These are phyloP conservation scores for Trichosporon sp. DNA, from an alignment of 1,284 basidiomycete species.

Conservation along the genomic window DNA sequence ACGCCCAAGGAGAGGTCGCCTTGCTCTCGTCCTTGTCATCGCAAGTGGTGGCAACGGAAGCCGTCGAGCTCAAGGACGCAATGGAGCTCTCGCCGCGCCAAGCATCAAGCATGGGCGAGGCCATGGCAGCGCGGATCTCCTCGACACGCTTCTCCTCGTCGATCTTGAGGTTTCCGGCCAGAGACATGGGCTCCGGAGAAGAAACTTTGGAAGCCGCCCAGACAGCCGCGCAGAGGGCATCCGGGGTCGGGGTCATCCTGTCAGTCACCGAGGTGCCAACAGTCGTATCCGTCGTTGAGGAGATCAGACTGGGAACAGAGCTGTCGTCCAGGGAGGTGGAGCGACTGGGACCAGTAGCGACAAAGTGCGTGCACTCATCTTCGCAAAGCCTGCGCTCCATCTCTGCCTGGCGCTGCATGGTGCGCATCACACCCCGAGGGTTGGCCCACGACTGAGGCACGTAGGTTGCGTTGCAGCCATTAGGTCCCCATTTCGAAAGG, in stretches of 20 bases:
- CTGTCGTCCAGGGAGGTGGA: constrained; percentile 35
- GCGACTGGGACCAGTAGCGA: constrained; percentile 28
- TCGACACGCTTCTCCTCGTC: constrained; percentile 38
- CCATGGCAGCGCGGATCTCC: constrained; percentile 47
- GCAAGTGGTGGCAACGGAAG: constrained; percentile 27
- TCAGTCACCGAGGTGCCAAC: constrained; percentile 31
- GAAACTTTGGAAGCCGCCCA: constrained; percentile 25
- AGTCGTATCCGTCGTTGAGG: constrained; percentile 35
- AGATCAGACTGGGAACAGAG: constrained; percentile 34
- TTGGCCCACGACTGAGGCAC: constrained; percentile 70
- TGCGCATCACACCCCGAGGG: constrained; percentile 65
- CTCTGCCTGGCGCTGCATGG: constrained; percentile 66
- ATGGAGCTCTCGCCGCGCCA: constrained; percentile 32
- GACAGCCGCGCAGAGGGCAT: constrained; percentile 29
- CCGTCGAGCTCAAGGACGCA: constrained; percentile 29
- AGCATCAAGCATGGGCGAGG: constrained; percentile 38
- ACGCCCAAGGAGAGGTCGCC: constrained; percentile 30
- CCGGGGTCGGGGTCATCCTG: constrained; percentile 7
- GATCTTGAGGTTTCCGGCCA: constrained; percentile 20
- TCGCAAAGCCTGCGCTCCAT: constrained; percentile 48
- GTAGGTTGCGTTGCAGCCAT: constrained; percentile 61
- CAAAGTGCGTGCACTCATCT: constrained; percentile 37
- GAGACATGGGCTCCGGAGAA: constrained; percentile 16
- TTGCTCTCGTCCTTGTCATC: constrained; percentile 32
- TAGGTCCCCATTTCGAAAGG: constrained; percentile 70